phyloP scores from a whole-genome alignment of 2,329 filamentous ascomycete species.

The Pseudogymnoascus sp. region DNA sequence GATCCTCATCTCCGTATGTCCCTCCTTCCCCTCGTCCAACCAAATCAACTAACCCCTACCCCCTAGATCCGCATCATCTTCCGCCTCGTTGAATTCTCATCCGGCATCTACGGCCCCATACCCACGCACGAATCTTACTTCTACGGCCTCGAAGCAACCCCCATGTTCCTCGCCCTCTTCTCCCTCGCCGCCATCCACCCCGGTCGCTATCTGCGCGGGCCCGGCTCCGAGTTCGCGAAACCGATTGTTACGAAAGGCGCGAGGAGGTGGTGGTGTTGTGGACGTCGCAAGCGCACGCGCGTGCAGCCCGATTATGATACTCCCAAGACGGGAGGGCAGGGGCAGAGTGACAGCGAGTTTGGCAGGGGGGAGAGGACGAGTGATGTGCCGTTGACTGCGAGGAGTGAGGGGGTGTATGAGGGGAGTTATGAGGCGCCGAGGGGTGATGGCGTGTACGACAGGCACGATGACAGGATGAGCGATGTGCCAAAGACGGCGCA shows the following conservation, averaged over 20 bases:
- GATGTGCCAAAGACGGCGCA: not conserved
- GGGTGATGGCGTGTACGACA: not conserved
- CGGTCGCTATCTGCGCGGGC: constrained; percentile 40
- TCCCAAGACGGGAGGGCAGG: not conserved
- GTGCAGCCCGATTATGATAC: not conserved
- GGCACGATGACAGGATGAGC: not conserved
- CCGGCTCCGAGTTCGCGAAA: constrained; percentile 41
- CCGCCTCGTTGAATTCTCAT: constrained; percentile 51
- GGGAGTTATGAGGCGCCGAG: not conserved
- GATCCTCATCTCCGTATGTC: not conserved
- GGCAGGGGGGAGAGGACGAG: not conserved
- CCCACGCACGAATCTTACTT: constrained; percentile 47
- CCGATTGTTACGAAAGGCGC: constrained; percentile 19
- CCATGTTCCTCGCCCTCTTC: constrained; percentile 46
- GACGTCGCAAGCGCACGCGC: not conserved
- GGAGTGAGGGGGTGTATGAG: not conserved
- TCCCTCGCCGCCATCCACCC: constrained; percentile 43
- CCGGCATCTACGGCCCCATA: constrained; percentile 44
- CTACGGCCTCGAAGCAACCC: constrained; percentile 46
- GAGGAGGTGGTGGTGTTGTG: not conserved
- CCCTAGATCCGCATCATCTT: constrained; percentile 51
- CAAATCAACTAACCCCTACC: not conserved
- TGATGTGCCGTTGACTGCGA: not conserved
- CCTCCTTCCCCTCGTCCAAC: not conserved
- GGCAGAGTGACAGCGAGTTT: not conserved